A percentile compares a stretch with the other conserved stretches of the same genome.
Evolutionary conservation across 2,329 filamentous ascomycete species (phyloP).

Genomic region (Myotisia sp.): DNA sequence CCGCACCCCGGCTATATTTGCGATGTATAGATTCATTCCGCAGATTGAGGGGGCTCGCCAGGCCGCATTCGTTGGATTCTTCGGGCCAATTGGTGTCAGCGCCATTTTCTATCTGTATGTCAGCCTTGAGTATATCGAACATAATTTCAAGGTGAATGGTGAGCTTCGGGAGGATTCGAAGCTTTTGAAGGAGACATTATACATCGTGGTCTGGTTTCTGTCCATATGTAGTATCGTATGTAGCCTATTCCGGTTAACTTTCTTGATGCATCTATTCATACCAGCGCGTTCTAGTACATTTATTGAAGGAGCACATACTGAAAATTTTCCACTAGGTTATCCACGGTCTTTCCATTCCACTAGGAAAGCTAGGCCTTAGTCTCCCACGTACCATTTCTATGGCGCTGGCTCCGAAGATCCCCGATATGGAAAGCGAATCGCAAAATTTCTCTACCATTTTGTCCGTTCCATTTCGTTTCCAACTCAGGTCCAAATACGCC

Average conservation of each 20-base stretch:
- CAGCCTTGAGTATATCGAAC: conserved; percentile 55
- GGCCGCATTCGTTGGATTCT: conserved; percentile 79
- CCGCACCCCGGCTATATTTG: conserved; percentile 61
- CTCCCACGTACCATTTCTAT: conserved; percentile 33
- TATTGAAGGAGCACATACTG: not conserved
- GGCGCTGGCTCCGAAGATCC: no score
- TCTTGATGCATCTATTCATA: not conserved
- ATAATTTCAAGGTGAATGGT: conserved; percentile 43
- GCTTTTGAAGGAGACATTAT: conserved; percentile 50
- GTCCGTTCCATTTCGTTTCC: no score
- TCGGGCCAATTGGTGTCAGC: conserved; percentile 80
- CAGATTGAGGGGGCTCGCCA: conserved; percentile 64
- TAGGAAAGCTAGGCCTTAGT: conserved; percentile 38
- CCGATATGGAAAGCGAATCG: no score
- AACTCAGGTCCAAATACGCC: no score
- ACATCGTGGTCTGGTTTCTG: conserved; percentile 73
- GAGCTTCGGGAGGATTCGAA: conserved; percentile 49
- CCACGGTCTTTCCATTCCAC: conserved; percentile 67
- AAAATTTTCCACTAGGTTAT: conserved; percentile 41
- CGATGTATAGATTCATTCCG: conserved; percentile 58
- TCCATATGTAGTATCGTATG: conserved; percentile 68
- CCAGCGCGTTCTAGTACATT: conserved; percentile 17
- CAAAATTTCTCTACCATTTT: no score
- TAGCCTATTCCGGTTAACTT: conserved; percentile 11
- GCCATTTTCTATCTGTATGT: conserved; percentile 84